Percentiles rank a stretch among this genome's conserved stretches.
These are phyloP conservation scores for Colletotrichum incanum DNA, from an alignment of 2,329 filamentous ascomycete species.

Conservation along the genomic window DNA sequence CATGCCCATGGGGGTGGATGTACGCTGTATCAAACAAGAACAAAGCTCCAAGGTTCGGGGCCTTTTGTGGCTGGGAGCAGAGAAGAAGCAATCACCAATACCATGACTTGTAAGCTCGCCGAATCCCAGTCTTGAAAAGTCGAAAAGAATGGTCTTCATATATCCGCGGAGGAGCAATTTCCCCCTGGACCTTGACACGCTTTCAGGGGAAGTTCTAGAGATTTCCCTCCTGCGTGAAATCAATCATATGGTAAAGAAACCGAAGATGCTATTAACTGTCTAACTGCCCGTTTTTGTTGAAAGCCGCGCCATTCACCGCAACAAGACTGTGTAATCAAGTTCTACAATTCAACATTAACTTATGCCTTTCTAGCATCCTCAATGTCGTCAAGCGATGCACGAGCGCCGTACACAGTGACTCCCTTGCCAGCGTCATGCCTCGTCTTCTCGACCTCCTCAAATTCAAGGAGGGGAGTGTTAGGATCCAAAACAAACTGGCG, in stretches of 20 bases:
- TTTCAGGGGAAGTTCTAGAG: neutral
- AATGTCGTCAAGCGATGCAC: conserved; percentile 12
- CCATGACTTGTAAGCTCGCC: neutral
- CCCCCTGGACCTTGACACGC: neutral
- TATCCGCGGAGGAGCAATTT: neutral
- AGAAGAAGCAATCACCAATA: neutral
- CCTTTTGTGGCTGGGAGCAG: neutral
- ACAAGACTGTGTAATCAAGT: neutral
- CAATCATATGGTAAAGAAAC: neutral
- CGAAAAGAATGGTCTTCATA: neutral
- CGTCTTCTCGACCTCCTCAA: conserved; percentile 56
- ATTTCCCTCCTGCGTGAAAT: neutral
- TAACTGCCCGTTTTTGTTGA: neutral
- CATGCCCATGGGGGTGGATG: neutral
- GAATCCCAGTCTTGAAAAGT: neutral
- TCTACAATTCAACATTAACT: neutral
- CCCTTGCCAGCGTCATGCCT: conserved; percentile 39
- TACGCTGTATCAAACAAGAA: neutral
- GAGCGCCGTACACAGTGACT: conserved; percentile 32
- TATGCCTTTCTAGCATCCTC: conserved; percentile 7
- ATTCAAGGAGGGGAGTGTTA: conserved; percentile 51
- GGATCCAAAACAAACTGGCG: conserved; percentile 73
- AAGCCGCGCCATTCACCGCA: neutral
- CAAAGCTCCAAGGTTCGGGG: neutral
- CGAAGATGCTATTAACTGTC: neutral